These are phyloP conservation scores for Paraconiothyrium brasiliense DNA, from an alignment of 2,329 filamentous ascomycete species.

Conservation along the genomic window DNA sequence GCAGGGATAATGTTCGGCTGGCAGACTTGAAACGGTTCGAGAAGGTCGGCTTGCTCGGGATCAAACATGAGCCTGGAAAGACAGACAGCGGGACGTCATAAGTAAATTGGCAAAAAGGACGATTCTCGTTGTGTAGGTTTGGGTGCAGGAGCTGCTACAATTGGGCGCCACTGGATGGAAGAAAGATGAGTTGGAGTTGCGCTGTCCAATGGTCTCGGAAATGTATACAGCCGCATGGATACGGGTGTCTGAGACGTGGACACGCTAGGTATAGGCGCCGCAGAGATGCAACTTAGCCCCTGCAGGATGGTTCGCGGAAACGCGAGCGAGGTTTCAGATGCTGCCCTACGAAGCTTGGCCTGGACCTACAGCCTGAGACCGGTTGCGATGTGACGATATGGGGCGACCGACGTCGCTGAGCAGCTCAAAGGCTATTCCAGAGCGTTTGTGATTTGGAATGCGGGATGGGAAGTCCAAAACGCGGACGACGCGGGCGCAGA, in stretches of 20 bases:
- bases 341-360: slow-evolving; percentile 37
- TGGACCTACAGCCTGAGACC: slow-evolving; percentile 17
- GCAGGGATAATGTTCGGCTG: slow-evolving; percentile 14
- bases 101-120: slow-evolving; percentile 15
- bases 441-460: background rate
- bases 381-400: background rate
- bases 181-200: slow-evolving; percentile 15
- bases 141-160: slow-evolving; percentile 12
- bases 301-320: slow-evolving; percentile 35
- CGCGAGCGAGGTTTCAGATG: slow-evolving; percentile 42
- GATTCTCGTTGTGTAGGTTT: slow-evolving; percentile 9
- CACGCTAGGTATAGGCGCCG: slow-evolving; percentile 48
- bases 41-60: slow-evolving; percentile 30
- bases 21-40: slow-evolving; percentile 34
- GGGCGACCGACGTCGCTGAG: background rate
- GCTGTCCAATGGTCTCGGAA: slow-evolving; percentile 40
- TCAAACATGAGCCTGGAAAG: slow-evolving; percentile 19
- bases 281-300: slow-evolving; percentile 46
- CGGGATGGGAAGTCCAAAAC: background rate
- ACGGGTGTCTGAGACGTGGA: slow-evolving; percentile 29
- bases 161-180: slow-evolving; percentile 18
- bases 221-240: slow-evolving; percentile 34
- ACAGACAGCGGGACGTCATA: slow-evolving; percentile 12
- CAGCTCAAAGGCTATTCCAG: slow-evolving; percentile 4
- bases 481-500: background rate